phyloP scores from a whole-genome alignment of 2,329 filamentous ascomycete genomes.

The Microcera coccophila region DNA sequence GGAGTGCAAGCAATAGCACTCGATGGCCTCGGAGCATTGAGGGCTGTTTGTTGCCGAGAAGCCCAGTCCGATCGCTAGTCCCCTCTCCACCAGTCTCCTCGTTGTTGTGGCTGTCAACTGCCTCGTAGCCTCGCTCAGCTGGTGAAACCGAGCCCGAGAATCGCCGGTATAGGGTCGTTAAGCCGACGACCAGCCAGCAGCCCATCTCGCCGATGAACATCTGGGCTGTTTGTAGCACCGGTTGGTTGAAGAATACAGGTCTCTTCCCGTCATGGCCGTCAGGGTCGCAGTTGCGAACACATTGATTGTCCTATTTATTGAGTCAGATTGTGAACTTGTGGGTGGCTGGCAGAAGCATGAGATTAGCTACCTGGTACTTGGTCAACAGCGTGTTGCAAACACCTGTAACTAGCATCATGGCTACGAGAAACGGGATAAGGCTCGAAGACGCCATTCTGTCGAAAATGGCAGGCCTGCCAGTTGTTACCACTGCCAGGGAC shows the following conservation, averaged over 20 bases:
- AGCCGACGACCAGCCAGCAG: slow-evolving; percentile 85
- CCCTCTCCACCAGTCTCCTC: slow-evolving; percentile 39
- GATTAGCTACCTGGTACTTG: slow-evolving; percentile 75
- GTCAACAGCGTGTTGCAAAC: slow-evolving; percentile 96
- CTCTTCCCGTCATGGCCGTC: slow-evolving; percentile 57
- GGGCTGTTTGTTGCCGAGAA: slow-evolving; percentile 50
- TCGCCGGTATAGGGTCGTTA: slow-evolving; percentile 62
- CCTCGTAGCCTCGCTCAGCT: slow-evolving; percentile 58
- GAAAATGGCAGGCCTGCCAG: slow-evolving; percentile 6
- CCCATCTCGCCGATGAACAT: slow-evolving; percentile 98
- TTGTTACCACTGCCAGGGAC: too few species aligned
- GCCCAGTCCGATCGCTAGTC: slow-evolving; percentile 26
- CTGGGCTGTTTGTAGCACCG: slow-evolving; percentile 91
- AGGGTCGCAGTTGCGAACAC: slow-evolving; percentile 78
- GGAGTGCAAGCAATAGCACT: slow-evolving; percentile 72
- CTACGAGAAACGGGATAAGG: slow-evolving; percentile 79
- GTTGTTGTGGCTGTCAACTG: slow-evolving; percentile 51
- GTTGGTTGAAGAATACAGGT: slow-evolving; percentile 80
- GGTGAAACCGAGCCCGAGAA: slow-evolving; percentile 44
- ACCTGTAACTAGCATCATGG: slow-evolving; percentile 93
- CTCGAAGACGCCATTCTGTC: slow-evolving; percentile 63
- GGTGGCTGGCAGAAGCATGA: not conserved
- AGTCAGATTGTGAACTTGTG: not conserved
- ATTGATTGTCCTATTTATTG: slow-evolving; percentile 78
- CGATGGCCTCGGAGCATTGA: slow-evolving; percentile 67